A percentile compares a stretch with the other conserved stretches of the same genome.
These are phyloP conservation scores for Dendrobium huoshanense DNA, from an alignment of 106 monocot genomes.

Conservation along the genomic window DNA sequence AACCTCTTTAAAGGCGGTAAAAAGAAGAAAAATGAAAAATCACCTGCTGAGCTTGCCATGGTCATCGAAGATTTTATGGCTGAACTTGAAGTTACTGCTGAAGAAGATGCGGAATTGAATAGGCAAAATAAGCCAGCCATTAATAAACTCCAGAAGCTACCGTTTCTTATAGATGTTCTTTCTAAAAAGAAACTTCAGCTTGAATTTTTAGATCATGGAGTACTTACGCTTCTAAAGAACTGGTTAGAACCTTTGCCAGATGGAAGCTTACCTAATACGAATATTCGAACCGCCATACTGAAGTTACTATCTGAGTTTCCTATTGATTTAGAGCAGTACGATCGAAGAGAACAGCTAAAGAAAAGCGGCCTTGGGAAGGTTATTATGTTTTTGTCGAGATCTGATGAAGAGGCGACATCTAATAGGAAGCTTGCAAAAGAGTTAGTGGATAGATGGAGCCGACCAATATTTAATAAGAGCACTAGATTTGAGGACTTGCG, in stretches of 20 bases:
- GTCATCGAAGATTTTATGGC: slow-evolving; percentile 88
- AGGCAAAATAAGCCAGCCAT: slow-evolving; percentile 79
- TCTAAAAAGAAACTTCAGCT: slow-evolving; percentile 89
- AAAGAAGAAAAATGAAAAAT: slow-evolving; percentile 89
- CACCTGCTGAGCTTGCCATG: slow-evolving; percentile 74
- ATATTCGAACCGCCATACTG: slow-evolving; percentile 83
- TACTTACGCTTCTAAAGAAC: slow-evolving; percentile 76
- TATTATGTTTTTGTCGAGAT: slow-evolving; percentile 97
- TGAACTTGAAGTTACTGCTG: slow-evolving; percentile 90
- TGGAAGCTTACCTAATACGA: slow-evolving; percentile 96
- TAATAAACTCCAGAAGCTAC: slow-evolving; percentile 91
- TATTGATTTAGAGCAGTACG: slow-evolving; percentile 80
- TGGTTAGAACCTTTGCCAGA: slow-evolving; percentile 99
- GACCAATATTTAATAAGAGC: slow-evolving; percentile 97
- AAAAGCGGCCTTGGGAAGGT: slow-evolving; percentile 99
- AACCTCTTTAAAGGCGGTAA: slow-evolving; percentile 75
- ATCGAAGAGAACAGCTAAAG: slow-evolving; percentile 91
- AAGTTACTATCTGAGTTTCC: slow-evolving; percentile 88
- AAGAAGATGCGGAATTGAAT: slow-evolving; percentile 98
- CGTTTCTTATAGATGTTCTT: slow-evolving; percentile 78
- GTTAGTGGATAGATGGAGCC: slow-evolving; percentile 99
- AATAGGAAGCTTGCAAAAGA: slow-evolving; percentile 94
- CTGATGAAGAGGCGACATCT: slow-evolving; percentile 91
- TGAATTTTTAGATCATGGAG: slow-evolving; percentile 97
- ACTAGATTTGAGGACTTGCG: slow-evolving; percentile 96